phyloP scores from a whole-genome alignment of 768 basidiomycete species.

The Lentinula lateritia region DNA sequence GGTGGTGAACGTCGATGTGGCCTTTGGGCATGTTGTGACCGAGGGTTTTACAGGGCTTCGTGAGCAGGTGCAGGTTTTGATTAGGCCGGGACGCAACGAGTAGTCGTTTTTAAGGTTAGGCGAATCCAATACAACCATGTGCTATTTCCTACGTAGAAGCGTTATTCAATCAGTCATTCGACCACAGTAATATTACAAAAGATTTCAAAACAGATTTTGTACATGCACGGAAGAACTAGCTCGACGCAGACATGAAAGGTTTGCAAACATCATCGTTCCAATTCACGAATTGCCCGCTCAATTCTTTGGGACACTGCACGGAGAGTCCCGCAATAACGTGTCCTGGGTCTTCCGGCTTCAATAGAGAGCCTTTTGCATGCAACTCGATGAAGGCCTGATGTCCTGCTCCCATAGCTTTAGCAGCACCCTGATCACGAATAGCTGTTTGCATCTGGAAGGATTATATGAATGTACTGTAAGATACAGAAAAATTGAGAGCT shows the following conservation, averaged over 20 bases:
- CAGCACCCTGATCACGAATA: conserved; percentile 43
- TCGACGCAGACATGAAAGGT: neutral
- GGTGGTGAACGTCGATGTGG: conserved; percentile 72
- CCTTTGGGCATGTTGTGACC: conserved; percentile 6
- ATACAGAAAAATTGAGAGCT: conserved; percentile 12
- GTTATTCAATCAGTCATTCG: neutral
- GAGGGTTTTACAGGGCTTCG: neutral
- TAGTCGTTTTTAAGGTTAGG: neutral
- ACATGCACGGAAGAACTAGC: neutral
- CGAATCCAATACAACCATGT: neutral
- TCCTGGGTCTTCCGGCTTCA: conserved; percentile 69
- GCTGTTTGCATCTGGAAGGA: conserved; percentile 61
- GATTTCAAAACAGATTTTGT: neutral
- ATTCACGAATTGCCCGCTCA: conserved; percentile 75
- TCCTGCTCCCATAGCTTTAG: conserved; percentile 49
- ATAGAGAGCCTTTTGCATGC: conserved; percentile 61
- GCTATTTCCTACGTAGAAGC: neutral
- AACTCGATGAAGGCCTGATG: conserved; percentile 53
- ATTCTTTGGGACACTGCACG: conserved; percentile 50
- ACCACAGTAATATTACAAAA: neutral
- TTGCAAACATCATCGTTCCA: conserved; percentile 75
- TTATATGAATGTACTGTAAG: conserved; percentile 1
- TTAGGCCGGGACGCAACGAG: neutral
- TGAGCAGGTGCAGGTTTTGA: neutral
- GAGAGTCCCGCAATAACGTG: conserved; percentile 76